These are phyloP conservation scores for Dryadomyces quercus-mongolicae DNA, from an alignment of 2,329 filamentous ascomycete species.

Conservation along the genomic window DNA sequence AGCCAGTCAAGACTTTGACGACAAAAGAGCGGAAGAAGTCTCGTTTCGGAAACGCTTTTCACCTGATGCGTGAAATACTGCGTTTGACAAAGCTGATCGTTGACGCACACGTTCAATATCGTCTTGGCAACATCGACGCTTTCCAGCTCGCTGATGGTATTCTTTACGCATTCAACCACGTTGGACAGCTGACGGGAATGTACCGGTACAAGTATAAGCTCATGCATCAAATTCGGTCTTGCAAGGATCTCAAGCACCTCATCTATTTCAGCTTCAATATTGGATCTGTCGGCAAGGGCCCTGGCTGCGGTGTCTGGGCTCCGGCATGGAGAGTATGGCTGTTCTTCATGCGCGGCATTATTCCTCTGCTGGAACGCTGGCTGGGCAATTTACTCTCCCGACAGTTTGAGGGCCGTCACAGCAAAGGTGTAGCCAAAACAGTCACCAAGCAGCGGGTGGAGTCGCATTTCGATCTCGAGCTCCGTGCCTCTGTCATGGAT, in stretches of 20 bases:
- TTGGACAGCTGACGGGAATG: constrained; percentile 97
- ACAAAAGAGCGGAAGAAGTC: constrained; percentile 99
- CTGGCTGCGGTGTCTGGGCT: constrained; percentile 97
- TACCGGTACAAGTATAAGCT: constrained; percentile 99
- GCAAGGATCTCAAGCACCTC: constrained; percentile 96
- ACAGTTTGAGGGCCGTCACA: constrained; percentile 96
- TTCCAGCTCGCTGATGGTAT: constrained; percentile 98
- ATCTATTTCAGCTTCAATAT: constrained; percentile 99
- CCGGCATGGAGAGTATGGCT: constrained; percentile 98
- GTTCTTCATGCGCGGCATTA: constrained; percentile 98
- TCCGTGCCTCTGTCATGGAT: constrained; percentile 96
- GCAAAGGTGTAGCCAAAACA: constrained; percentile 97
- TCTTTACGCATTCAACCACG: constrained; percentile 98
- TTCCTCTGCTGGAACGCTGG: constrained; percentile 92
- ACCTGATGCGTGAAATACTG: constrained; percentile 95
- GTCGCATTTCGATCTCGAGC: constrained; percentile 93
- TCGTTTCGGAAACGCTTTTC: constrained; percentile 96
- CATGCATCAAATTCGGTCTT: constrained; percentile 98
- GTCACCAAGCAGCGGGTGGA: constrained; percentile 98
- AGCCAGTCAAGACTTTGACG: constrained; percentile 95
- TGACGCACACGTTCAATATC: constrained; percentile 95
- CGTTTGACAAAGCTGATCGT: constrained; percentile 95
- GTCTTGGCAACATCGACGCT: constrained; percentile 93
- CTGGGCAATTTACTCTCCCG: constrained; percentile 91
- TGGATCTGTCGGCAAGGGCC: constrained; percentile 90